These are phyloP conservation scores for Calocera cornea DNA, from an alignment of 768 basidiomycete species.

Conservation along the genomic window DNA sequence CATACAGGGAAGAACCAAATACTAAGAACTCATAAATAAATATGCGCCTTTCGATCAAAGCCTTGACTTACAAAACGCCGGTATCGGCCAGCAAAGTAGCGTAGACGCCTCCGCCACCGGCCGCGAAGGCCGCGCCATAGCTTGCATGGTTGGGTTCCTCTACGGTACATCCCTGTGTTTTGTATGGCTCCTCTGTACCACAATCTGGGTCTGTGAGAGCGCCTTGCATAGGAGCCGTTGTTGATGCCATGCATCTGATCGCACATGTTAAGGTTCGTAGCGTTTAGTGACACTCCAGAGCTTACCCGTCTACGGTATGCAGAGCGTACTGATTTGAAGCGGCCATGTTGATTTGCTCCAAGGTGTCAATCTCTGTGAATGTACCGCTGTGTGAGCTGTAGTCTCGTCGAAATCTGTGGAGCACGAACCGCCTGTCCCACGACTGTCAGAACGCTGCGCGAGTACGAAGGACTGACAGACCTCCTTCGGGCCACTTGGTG, in stretches of 20 bases:
- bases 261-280: neutral
- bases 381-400: neutral
- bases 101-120: constrained; percentile 55
- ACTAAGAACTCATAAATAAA: neutral
- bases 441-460: neutral
- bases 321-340: neutral
- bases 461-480: neutral
- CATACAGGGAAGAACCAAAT: neutral
- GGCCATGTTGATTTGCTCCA: constrained; percentile 5
- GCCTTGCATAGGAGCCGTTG: constrained; percentile 8
- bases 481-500: constrained; percentile 38
- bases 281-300: no score
- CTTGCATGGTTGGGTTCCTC: constrained; percentile 40
- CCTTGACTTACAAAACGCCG: constrained; percentile 45
- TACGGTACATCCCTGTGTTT: constrained; percentile 42
- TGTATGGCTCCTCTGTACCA: constrained; percentile 37
- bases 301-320: neutral
- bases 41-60: neutral
- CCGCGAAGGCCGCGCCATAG: constrained; percentile 55
- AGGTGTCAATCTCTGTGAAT: neutral
- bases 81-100: constrained; percentile 55
- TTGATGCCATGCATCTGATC: neutral
- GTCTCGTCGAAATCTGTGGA: neutral
- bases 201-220: constrained; percentile 29
- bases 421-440: neutral